Base-by-base conservation (phyloP, 2,329 filamentous ascomycete species). In the Dactylellina parvicollis region DNA sequence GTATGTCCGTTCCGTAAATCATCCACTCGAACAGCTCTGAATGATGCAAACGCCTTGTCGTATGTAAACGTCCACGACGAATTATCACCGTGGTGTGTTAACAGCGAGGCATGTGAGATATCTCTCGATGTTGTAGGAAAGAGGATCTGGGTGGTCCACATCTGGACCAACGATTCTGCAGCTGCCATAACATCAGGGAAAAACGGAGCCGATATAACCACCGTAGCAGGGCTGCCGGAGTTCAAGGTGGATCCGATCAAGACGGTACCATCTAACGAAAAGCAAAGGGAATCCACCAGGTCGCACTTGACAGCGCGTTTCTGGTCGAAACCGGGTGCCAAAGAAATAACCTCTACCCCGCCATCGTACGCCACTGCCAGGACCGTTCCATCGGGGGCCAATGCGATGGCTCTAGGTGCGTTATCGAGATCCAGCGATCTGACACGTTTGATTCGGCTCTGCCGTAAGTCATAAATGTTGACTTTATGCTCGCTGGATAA, bases 91-190 rank as follows among this genome's bases (percentile, higher is more conserved):
- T 83, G 83, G n/a, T 80, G 80, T 18, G 83, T 81, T 14, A 94
- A 82, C 47, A 94, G 80, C 0, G 90, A 88, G 18, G 90, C 90
- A 80, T 93, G 90, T 76, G 89, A 92, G 78, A 90, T 92, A 76
- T 91, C 89, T 54, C 88, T 86, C 76, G 89, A 92, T n/a, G 88
- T 89, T 76, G 92, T 91, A 2, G 91, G 91, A 65, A 94, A 94
- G 2, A 95, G 82, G 47, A 95, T 93, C 32, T 92, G 92, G 0
- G 90, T 92, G 4, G 91, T 94, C 91, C 91, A 95, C 78, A 94
- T 85, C 22, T 89, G 86, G 79, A 89, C 90, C 74, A 92, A 85
- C 74, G 88, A 86, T 67, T 91, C 87, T 64, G 81, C 80, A 18
- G 80, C 79, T 7, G 82, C 81, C 38, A 83, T 77, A 69, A 89